A percentile compares a stretch with the other conserved stretches of the same genome.
Conservation (phyloP, 2,329 filamentous ascomycete genomes). For the Meredithiella fracta region DNA sequence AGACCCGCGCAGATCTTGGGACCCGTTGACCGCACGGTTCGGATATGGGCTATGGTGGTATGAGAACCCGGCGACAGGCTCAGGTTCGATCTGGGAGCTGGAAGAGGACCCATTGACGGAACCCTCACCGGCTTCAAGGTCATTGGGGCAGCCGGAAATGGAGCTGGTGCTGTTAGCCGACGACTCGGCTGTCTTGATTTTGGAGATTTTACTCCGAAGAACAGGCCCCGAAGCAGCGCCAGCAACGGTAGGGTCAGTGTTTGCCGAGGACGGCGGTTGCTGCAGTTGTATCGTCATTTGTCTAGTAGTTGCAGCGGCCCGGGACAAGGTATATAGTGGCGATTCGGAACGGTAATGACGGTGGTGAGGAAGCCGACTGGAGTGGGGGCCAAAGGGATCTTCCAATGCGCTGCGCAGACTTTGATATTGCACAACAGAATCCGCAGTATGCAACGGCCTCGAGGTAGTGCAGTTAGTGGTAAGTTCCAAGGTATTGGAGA, state of each 20-base stretch:
- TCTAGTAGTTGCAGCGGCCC: not conserved
- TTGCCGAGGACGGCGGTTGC: not conserved
- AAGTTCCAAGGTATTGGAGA: not conserved
- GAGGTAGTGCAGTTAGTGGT: not conserved
- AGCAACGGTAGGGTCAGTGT: not conserved
- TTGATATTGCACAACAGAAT: not conserved
- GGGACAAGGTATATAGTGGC: not conserved
- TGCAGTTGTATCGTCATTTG: not conserved
- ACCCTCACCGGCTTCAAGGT: slow-evolving; percentile 28
- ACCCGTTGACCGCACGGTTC: slow-evolving; percentile 26
- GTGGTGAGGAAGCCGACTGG: not conserved
- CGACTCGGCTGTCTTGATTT: slow-evolving; percentile 30
- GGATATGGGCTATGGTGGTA: slow-evolving; percentile 43
- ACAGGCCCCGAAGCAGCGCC: not conserved
- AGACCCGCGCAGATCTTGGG: slow-evolving; percentile 26
- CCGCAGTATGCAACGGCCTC: not conserved
- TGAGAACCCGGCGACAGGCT: slow-evolving; percentile 39
- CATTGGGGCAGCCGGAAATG: slow-evolving; percentile 34
- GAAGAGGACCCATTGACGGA: slow-evolving; percentile 26
- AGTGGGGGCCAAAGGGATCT: not conserved
- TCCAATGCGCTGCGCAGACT: not conserved
- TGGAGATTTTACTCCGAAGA: not conserved
- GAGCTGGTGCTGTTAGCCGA: slow-evolving; percentile 42
- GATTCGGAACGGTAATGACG: not conserved
- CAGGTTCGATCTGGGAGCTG: slow-evolving; percentile 33